Percentiles rank a stretch among this genome's conserved stretches.
Conservation (phyloP, 345 rosid species). For the Acer negundo region DNA sequence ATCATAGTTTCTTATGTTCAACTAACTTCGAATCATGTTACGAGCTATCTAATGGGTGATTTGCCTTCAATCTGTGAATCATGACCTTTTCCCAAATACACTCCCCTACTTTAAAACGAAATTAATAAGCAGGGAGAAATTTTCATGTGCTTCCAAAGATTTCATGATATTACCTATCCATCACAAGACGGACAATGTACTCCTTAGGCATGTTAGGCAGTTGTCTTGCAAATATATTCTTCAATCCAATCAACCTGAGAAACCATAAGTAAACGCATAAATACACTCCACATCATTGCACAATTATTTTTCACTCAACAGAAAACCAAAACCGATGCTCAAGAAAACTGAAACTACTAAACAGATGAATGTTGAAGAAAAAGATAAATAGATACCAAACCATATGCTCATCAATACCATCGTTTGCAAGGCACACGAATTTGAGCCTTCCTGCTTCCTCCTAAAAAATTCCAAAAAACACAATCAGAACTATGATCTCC, state of each 20-base stretch:
- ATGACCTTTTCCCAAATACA: background rate
- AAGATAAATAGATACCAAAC: slow-evolving; percentile 69
- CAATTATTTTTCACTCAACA: background rate
- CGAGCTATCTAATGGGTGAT: background rate
- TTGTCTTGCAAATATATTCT: slow-evolving; percentile 97
- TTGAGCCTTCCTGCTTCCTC: slow-evolving; percentile 90
- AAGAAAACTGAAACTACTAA: background rate
- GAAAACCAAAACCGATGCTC: slow-evolving; percentile 6
- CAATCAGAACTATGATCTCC: background rate
- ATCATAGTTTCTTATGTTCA: background rate
- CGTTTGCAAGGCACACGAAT: slow-evolving; percentile 81
- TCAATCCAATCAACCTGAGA: slow-evolving; percentile 92
- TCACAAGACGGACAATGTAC: slow-evolving; percentile 97
- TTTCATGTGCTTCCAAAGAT: slow-evolving; percentile 1
- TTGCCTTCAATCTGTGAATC: background rate
- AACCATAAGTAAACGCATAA: slow-evolving; percentile 17
- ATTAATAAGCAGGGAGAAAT: background rate
- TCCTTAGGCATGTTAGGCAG: slow-evolving; percentile 99
- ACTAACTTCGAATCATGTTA: background rate
- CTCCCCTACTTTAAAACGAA: background rate
- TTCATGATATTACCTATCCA: slow-evolving; percentile 81
- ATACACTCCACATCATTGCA: slow-evolving; percentile 3
- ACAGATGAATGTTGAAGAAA: slow-evolving; percentile 16
- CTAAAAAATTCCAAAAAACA: slow-evolving; percentile 34
- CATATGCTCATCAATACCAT: slow-evolving; percentile 90